Evolutionary conservation across 805 yeast species (phyloP), one percentile per base, ranked within the genome.

Genomic region (Cyberlindnera mrakii): DNA sequence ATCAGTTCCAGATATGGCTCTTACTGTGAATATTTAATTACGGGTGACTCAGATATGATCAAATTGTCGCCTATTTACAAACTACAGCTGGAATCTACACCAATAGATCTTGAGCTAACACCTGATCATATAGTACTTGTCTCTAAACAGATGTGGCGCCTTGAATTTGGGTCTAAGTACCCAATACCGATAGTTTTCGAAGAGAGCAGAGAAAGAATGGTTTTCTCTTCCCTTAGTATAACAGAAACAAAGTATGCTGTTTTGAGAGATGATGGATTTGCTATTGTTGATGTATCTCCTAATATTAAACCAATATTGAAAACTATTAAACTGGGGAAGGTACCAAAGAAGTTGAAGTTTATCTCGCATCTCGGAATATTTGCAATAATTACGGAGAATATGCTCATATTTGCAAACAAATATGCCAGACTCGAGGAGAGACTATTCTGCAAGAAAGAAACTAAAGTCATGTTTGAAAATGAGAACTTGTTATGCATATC

Each of bases 211-310:
- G 53, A 49, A 8, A 37, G 54, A 23, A 33, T 20, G 0, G 37
- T 50, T 4, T 47, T 41, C 27, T 40, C 52, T 3, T 54, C 44
- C 0, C 8, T 44, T 2, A 25, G 36, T 11, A 19, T 54, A 5
- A 29, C 18, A 16, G 44, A 42, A 40, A 35, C 48, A 23, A 40
- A 40, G 3, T 34, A 60, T n/a, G 53, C 64, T 6, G 39, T 62
- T 3, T 34, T 65, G 7, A 50, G 69, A 15, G 66, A 60, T 31
- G 68, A 64, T 46, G 69, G 69, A 0, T 53, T 66, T 14, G 54
- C 59, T 35, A 46, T 57, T 3, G 23, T 60, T 0, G 47, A 45
- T 15, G 41, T 62, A 5, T 47, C 59, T 0, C 43, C 45, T 1
- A 5, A 35, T 10, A 8, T 40, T 1, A 45, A 38, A 14, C 48